phyloP scores from a whole-genome alignment of 73 alveolate genomes.

The Durusdinium trenchii region DNA sequence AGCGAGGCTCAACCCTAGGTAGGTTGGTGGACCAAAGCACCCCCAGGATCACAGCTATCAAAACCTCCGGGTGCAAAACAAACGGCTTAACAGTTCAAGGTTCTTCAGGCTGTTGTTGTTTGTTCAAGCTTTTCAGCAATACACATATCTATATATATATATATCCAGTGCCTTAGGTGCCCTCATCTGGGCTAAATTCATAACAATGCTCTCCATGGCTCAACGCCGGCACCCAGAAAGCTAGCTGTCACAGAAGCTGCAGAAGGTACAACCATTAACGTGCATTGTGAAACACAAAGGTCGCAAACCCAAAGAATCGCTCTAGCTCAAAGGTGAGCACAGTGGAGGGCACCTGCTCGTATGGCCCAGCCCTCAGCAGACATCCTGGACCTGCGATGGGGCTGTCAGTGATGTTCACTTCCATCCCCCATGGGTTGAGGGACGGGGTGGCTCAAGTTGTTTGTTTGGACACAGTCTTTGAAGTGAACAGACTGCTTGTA shows the following conservation, averaged over 20 bases:
- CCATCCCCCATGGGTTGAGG: background rate
- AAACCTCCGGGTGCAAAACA: background rate
- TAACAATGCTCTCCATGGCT: background rate
- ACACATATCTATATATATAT: too few species aligned
- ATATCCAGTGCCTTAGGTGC: constrained; percentile 12
- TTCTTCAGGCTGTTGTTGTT: background rate
- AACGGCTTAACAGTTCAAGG: background rate
- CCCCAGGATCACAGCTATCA: constrained; percentile 7
- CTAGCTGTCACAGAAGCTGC: too few species aligned
- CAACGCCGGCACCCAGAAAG: background rate
- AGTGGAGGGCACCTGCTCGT: background rate
- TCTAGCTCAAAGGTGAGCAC: background rate
- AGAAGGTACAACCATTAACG: too few species aligned
- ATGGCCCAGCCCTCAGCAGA: background rate
- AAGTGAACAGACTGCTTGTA: background rate
- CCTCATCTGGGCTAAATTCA: background rate
- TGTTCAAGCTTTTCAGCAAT: background rate
- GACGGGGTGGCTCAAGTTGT: background rate
- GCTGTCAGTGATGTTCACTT: background rate
- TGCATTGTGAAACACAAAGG: too few species aligned
- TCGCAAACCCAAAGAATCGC: background rate
- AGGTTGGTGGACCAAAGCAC: background rate
- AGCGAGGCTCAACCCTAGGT: background rate
- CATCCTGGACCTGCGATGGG: background rate
- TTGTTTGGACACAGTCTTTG: background rate